Base-by-base conservation (phyloP, 495 filamentous ascomycete species). In the Trichoderma parareesei region DNA sequence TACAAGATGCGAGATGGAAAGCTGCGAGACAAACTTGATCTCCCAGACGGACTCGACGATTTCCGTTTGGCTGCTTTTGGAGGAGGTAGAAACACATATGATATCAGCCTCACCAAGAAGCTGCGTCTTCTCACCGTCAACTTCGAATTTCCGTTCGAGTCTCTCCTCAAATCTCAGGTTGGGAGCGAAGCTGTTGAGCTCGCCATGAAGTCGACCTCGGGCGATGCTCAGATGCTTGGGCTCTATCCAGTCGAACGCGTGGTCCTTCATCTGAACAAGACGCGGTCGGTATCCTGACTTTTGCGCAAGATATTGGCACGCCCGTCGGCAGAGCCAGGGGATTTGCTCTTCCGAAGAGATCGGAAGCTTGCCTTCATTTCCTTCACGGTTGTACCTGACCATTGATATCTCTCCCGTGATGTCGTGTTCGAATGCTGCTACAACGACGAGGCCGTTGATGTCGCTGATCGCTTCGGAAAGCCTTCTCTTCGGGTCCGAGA, bases 21-120 rank as follows among this genome's bases (percentile, higher is more conserved):
- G 61, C 48, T 64, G 65, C 44, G 43, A 66, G 46, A 66, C 61
- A 65, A 66, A 66, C 53, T 66, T 66, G 43, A 66, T 64, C 61
- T 66, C 65, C 65, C 65, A 66, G 43, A 66, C 59, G 43, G 46
- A 64, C 57, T 66, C 43, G 53, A 66, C 43, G 33, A 61, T 63
- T 37, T 37, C 35, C 35, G 33, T 55, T n/a, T 49, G 37, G 43
- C 62, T 11, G 11, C 42, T n/a, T 20, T 63, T 18, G 44, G 43
- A 46, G 60, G 20, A 37, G 63, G 35, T 11, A 18, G 43, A 38
- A 61, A 33, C 35, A 13, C 18, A 18, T 11, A 64, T 44, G 35
- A 64, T 61, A 35, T 64, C 63, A 40, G 63, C 63, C 60, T n/a
- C 35, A 64, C 63, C 63, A 38, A 13, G 10, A 33, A 64, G 63